Conservation (phyloP, 352 stramenopile genomes). For the Globisporangium rhizosaccharum region DNA sequence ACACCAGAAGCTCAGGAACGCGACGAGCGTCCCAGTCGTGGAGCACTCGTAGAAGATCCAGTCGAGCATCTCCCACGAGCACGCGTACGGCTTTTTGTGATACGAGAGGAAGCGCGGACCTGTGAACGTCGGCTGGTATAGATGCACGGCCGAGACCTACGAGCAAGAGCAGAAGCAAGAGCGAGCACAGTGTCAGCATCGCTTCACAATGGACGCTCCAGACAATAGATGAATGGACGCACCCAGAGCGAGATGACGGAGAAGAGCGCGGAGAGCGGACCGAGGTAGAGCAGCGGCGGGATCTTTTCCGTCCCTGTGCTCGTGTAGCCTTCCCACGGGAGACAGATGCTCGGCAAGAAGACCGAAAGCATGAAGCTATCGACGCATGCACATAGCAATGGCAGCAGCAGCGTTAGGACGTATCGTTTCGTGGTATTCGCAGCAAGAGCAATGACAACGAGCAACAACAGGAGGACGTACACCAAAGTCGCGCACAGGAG, state of each 20-base stretch:
- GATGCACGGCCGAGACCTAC: conserved; percentile 44
- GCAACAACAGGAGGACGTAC: conserved; percentile 20
- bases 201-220: too few relatives aligned
- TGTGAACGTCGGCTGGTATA: conserved; percentile 53
- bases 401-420: neutral
- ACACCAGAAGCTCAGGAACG: conserved; percentile 55
- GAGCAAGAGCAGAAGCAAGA: neutral
- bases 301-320: conserved; percentile 42
- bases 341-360: conserved; percentile 38
- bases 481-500: conserved; percentile 43
- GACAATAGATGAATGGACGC: neutral
- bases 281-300: conserved; percentile 42
- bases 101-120: conserved; percentile 52
- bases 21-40: conserved; percentile 32
- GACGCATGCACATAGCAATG: neutral
- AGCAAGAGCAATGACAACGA: neutral
- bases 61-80: conserved; percentile 62
- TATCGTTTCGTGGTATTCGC: neutral
- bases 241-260: conserved; percentile 55
- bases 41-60: conserved; percentile 65
- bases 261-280: conserved; percentile 35
- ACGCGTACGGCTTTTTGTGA: conserved; percentile 38
- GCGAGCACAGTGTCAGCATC: neutral
- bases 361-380: conserved; percentile 47
- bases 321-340: conserved; percentile 44